phyloP scores from a whole-genome alignment of 768 basidiomycete genomes.

The Mrakia hoshinonis region DNA sequence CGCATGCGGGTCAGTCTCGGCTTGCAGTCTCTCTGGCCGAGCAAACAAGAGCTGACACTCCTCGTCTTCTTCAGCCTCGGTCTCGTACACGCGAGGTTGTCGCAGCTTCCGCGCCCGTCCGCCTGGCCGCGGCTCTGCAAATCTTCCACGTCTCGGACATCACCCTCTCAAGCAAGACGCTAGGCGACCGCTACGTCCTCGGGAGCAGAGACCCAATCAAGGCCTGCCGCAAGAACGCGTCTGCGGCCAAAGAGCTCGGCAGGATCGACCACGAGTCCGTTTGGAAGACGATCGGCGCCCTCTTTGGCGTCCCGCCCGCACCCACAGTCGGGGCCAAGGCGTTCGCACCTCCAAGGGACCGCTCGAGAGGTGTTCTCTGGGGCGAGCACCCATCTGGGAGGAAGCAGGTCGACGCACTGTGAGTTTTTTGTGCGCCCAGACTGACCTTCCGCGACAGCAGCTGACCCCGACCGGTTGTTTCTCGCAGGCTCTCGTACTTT shows the following conservation, averaged over 20 bases:
- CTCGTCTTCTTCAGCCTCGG: background rate
- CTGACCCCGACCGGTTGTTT: background rate
- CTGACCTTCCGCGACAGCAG: background rate
- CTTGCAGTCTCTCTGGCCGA: background rate
- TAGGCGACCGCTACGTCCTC: constrained; percentile 59
- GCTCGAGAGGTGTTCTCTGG: background rate
- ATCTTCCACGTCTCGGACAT: constrained; percentile 50
- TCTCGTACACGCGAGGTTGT: constrained; percentile 12
- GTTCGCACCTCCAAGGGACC: constrained; percentile 10
- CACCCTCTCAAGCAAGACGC: constrained; percentile 49
- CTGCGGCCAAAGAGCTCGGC: constrained; percentile 52
- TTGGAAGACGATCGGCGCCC: constrained; percentile 51
- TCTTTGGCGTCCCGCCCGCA: constrained; percentile 42
- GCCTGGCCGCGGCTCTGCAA: constrained; percentile 7
- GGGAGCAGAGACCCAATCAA: constrained; percentile 43
- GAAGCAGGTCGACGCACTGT: constrained; percentile 32
- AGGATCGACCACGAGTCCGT: constrained; percentile 63
- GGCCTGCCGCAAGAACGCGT: constrained; percentile 56
- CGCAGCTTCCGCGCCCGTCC: background rate
- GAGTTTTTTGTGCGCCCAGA: constrained; percentile 1
- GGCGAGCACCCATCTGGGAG: constrained; percentile 27
- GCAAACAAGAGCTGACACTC: background rate
- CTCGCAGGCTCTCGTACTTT: constrained; percentile 46
- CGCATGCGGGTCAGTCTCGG: constrained; percentile 1
- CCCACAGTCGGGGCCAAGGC: background rate